Conservation (phyloP, 345 rosid species). For the Murraya paniculata region DNA sequence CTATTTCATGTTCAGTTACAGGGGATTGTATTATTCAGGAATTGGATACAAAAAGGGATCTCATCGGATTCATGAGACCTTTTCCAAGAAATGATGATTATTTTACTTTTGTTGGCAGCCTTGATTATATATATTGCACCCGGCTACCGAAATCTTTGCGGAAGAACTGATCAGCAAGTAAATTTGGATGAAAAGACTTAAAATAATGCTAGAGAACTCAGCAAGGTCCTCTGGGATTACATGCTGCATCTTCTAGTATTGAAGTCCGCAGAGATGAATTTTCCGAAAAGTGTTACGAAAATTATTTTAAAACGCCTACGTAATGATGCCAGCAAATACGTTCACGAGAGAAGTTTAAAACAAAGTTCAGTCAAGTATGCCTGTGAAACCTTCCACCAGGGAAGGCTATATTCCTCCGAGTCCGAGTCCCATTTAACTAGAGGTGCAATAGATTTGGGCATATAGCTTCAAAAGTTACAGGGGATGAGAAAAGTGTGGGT, state of each 20-base stretch:
- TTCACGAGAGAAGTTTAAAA: conserved; percentile 17
- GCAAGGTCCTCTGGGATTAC: conserved; percentile 56
- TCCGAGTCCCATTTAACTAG: conserved; percentile 30
- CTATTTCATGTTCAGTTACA: too few relatives aligned
- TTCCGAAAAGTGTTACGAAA: conserved; percentile 50
- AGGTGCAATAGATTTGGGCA: conserved; percentile 56
- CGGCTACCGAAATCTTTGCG: conserved; percentile 56
- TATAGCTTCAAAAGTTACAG: conserved; percentile 22
- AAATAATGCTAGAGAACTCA: conserved; percentile 19
- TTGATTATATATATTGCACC: conserved; percentile 42
- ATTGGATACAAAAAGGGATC: too few relatives aligned
- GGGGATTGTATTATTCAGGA: too few relatives aligned
- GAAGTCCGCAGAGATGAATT: conserved; percentile 51
- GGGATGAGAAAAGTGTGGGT: conserved; percentile 50
- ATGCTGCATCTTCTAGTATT: conserved; percentile 55
- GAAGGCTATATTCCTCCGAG: conserved; percentile 27
- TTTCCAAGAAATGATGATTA: too few relatives aligned
- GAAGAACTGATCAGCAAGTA: not conserved
- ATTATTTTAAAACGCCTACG: conserved; percentile 48
- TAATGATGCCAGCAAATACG: conserved; percentile 37
- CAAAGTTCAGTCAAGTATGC: conserved; percentile 3
- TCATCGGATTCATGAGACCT: too few relatives aligned
- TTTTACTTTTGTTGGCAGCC: conserved; percentile 40
- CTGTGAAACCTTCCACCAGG: conserved; percentile 10
- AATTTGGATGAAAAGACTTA: not conserved